Conservation (phyloP, 805 yeast genomes). For the Saitoella complicata region DNA sequence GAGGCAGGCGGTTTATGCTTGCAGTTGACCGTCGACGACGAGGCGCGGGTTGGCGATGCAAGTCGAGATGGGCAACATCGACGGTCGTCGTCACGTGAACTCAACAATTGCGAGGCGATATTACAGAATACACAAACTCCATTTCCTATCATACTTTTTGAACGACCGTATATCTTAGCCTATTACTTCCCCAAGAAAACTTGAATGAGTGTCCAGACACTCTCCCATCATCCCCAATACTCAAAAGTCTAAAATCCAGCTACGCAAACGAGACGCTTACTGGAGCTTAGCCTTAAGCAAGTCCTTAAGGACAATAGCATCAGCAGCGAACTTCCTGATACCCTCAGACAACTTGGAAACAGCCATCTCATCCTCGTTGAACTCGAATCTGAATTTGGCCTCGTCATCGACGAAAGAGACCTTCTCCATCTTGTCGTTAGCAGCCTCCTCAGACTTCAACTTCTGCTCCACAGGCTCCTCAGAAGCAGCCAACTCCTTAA, state of each 20-base stretch:
- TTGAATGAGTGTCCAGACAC: too few species aligned
- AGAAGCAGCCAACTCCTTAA: conserved; percentile 76
- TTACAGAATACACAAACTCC: too few species aligned
- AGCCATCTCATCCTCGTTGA: conserved; percentile 97
- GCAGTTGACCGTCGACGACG: too few species aligned
- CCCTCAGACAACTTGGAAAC: conserved; percentile 96
- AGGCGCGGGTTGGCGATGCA: too few species aligned
- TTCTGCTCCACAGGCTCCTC: conserved; percentile 62
- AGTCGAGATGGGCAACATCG: too few species aligned
- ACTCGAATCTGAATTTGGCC: conserved; percentile 70
- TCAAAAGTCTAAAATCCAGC: not conserved
- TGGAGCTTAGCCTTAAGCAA: conserved; percentile 12
- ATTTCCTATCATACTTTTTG: too few species aligned
- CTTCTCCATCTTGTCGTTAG: conserved; percentile 39
- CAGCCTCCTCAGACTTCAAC: conserved; percentile 53
- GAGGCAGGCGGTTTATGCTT: too few species aligned
- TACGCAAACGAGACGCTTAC: not conserved
- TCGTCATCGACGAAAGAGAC: conserved; percentile 74
- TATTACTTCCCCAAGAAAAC: too few species aligned
- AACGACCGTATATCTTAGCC: too few species aligned
- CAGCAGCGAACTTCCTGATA: conserved; percentile 92
- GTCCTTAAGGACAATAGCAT: conserved; percentile 51
- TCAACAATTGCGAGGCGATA: too few species aligned
- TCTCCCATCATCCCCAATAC: too few species aligned
- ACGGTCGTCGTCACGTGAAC: too few species aligned